A percentile compares a stretch with the other conserved stretches of the same genome.
Conservation (phyloP, 192 early-diverging fungal genomes). For the Cladochytrium replicatum region DNA sequence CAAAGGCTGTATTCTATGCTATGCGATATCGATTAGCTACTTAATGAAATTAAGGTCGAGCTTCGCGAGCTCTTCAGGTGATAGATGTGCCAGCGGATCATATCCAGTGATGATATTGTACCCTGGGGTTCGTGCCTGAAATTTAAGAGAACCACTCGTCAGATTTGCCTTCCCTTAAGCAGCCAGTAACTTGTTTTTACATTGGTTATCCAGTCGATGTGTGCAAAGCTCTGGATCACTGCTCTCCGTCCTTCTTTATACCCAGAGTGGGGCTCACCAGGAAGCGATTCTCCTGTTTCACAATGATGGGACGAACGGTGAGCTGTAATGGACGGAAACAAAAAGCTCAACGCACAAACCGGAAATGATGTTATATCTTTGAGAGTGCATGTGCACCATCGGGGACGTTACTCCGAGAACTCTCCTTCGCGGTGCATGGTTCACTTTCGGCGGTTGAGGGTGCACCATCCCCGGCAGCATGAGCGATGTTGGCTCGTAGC, state of each 20-base stretch:
- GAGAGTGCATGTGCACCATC: conserved; percentile 2
- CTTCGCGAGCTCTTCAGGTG: no score
- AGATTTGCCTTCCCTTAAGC: no score
- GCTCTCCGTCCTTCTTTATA: conserved; percentile 29
- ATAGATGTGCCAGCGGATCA: no score
- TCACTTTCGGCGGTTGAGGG: no score
- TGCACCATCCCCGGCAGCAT: conserved; percentile 15
- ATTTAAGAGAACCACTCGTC: not conserved
- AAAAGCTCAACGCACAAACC: no score
- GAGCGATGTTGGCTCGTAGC: conserved; percentile 6
- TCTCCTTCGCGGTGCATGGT: no score
- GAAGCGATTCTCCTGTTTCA: conserved; percentile 6
- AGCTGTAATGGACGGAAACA: no score
- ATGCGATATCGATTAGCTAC: no score
- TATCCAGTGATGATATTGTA: conserved; percentile 29
- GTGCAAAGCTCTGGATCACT: conserved; percentile 25
- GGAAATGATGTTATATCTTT: conserved; percentile 27
- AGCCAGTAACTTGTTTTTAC: conserved; percentile 3
- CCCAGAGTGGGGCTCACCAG: conserved; percentile 22
- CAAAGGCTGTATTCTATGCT: no score
- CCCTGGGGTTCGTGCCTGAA: conserved; percentile 21
- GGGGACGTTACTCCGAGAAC: conserved; percentile 5
- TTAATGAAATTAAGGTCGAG: no score
- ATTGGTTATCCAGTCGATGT: conserved; percentile 24
- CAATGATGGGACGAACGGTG: no score